Conservation (phyloP, 768 basidiomycete species). For the Rhodotorula kratochvilovae region DNA sequence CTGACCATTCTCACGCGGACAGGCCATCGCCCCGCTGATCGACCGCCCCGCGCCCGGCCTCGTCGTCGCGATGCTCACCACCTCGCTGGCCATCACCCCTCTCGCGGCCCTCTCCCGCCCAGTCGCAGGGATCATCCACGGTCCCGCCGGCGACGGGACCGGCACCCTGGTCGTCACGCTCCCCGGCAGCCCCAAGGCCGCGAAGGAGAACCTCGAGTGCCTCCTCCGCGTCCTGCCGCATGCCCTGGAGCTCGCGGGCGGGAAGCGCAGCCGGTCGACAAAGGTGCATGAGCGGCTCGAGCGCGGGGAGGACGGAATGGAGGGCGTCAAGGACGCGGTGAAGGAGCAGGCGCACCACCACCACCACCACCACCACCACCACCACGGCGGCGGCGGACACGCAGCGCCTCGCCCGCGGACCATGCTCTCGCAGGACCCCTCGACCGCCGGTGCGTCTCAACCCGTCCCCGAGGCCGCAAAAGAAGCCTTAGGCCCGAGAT, state of each 20-base stretch:
- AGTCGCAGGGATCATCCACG: conserved; percentile 57
- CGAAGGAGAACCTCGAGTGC: conserved; percentile 67
- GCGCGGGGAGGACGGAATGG: conserved; percentile 8
- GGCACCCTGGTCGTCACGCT: conserved; percentile 68
- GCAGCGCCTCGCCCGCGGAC: conserved; percentile 57
- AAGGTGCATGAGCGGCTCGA: conserved; percentile 13
- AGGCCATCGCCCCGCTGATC: conserved; percentile 46
- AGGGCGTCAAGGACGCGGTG: neutral
- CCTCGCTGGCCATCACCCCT: conserved; percentile 69
- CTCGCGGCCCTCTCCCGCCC: conserved; percentile 78
- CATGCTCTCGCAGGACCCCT: conserved; percentile 64
- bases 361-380: conserved; percentile 44
- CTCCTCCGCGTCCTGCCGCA: conserved; percentile 64
- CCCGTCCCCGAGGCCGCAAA: too few species aligned
- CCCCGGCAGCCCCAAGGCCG: conserved; percentile 80
- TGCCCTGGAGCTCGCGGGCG: conserved; percentile 62
- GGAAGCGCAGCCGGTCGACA: conserved; percentile 7
- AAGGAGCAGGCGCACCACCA: conserved; percentile 31
- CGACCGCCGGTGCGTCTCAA: conserved; percentile 49
- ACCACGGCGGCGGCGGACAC: conserved; percentile 50
- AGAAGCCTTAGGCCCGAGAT: neutral
- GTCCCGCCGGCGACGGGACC: conserved; percentile 52
- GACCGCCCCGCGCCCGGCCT: conserved; percentile 57
- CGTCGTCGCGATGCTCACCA: conserved; percentile 65
- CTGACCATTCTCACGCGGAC: conserved; percentile 58